phyloP scores from a whole-genome alignment of 352 stramenopile genomes.

The Phytopythium delawarense region DNA sequence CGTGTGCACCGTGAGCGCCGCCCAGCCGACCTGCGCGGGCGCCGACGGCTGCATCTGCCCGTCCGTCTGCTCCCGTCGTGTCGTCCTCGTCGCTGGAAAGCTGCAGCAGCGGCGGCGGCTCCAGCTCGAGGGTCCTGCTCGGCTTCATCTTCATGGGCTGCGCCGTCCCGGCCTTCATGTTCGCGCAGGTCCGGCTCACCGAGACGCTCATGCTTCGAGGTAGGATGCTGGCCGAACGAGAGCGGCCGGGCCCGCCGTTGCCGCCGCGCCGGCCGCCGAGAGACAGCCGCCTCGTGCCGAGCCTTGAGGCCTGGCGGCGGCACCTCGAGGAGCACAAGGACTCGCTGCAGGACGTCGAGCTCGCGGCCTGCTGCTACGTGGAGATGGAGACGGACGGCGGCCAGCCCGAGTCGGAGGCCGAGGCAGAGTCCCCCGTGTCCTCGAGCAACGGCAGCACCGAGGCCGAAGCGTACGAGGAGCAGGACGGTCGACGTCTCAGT shows the following conservation, averaged over 20 bases:
- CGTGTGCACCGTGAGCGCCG: constrained; percentile 21
- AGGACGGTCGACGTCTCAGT: background rate
- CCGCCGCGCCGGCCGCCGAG: constrained; percentile 15
- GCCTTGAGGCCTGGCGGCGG: constrained; percentile 29
- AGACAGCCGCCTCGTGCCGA: constrained; percentile 15
- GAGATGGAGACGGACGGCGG: constrained; percentile 23
- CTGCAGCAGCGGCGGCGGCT: constrained; percentile 9
- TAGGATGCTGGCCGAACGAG: constrained; percentile 12
- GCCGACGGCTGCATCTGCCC: constrained; percentile 34
- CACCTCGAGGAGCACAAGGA: constrained; percentile 34
- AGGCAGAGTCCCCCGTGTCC: background rate
- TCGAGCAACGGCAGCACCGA: background rate
- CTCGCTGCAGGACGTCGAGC: constrained; percentile 28
- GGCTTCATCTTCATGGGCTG: constrained; percentile 23
- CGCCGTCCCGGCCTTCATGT: constrained; percentile 33
- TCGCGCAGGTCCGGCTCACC: constrained; percentile 29
- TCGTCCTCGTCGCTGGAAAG: constrained; percentile 1
- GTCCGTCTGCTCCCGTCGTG: constrained; percentile 30
- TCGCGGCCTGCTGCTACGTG: constrained; percentile 28
- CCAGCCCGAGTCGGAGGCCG: background rate
- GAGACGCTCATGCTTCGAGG: constrained; percentile 20
- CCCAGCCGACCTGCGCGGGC: constrained; percentile 28
- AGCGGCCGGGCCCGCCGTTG: constrained; percentile 23
- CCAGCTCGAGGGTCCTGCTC: constrained; percentile 24
- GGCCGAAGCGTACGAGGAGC: background rate